Base-by-base conservation (phyloP, 2,329 filamentous ascomycete genomes). In the Cordyceps javanica region DNA sequence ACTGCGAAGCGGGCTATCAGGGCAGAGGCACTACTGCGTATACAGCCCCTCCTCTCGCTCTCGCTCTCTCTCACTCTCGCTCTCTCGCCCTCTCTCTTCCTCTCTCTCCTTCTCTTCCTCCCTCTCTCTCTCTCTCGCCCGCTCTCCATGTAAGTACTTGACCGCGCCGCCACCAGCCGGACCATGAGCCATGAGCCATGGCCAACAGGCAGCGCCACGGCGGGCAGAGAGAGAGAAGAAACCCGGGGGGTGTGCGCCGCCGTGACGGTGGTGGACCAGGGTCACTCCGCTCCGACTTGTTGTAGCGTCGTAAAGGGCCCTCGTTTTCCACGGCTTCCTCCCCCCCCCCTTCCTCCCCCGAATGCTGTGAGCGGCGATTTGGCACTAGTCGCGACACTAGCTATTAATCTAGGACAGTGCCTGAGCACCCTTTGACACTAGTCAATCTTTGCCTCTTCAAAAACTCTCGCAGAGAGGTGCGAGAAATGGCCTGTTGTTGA, bases 271-370 rank as follows among this genome's bases (percentile, higher is more conserved):
- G 48, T 32, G 21, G 48, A 28, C 48, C 45, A 34, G 45, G 28
- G 30, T 34, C n/a, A n/a, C 21, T 51, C 48, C 48, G 49, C n/a
- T 41, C 34, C 34, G 32, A 36, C 36, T 34, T 52, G 49, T 41
- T 28, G 51, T 54, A 54, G 51, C 41, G 50, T 26, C 41, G n/a
- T 54, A 54, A 11, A n/a, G 51, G 28, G n/a, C n/a, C n/a, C 50
- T 10, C 25, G 25, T 53, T 38, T 53, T 38, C 38, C 25, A 32
- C n/a, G 38, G 39, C 19, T 13, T 45, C 2, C 13, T 30, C 4
- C 8, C 3, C 44, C n/a, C n/a, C n/a, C n/a, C n/a, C n/a, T n/a
- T n/a, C n/a, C n/a, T n/a, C n/a, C n/a, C n/a, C n/a, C n/a, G n/a
- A 10, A 21, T 9, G 14, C n/a, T 10, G 21, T n/a, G 14, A 11